Base-by-base conservation (phyloP, 139 green algal genomes). In the Closterium sp. region DNA sequence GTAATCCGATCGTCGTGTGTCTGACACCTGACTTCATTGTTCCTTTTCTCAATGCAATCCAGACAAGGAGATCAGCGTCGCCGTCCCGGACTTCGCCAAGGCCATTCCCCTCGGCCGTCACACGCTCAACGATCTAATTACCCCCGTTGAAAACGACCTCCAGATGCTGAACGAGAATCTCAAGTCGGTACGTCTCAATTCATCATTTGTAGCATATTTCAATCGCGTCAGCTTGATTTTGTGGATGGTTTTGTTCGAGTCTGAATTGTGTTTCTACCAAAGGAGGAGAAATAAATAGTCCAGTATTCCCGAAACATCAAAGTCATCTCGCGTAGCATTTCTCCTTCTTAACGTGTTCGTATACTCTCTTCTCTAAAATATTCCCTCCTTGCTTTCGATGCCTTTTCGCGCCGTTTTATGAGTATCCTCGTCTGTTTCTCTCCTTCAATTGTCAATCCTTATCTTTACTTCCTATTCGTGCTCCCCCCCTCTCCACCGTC, bases 131-230 rank as follows among this genome's bases (percentile, higher is more conserved):
- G n/a, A 32, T 6, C 85, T 93, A n/a, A 90, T 85, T 1, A 86
- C 90, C 22, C 90, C 90, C 17, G 90, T 93, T 2, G 85, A 86
- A 2, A 70, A 91, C 30, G 90, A 93, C 30, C 90, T 93, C 6
- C 85, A 85, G 30, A 90, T 70, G 24, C 30, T 91, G 27, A 93
- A 93, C 90, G 85, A 93, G 29, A 93, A 93, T 45, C 29, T 93
- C n/a, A 91, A 93, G 30, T 91, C 90, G 21, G 90, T 93, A 50
- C 89, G 70, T 87, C 9, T 45, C 0, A 10, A 45, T 45, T 45
- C 2, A 10, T 9, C 4, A 45, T 45, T 45, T 45, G 38, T 6
- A 45, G 38, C 38, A 45, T 9, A 45, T 45, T 86, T n/a, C n/a
- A n/a, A n/a, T n/a, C n/a, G n/a, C n/a, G n/a, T n/a, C n/a, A n/a